A percentile compares a stretch with the other conserved stretches of the same genome.
Evolutionary conservation across 805 yeast species (phyloP).

Genomic region (Starmerella floricola): DNA sequence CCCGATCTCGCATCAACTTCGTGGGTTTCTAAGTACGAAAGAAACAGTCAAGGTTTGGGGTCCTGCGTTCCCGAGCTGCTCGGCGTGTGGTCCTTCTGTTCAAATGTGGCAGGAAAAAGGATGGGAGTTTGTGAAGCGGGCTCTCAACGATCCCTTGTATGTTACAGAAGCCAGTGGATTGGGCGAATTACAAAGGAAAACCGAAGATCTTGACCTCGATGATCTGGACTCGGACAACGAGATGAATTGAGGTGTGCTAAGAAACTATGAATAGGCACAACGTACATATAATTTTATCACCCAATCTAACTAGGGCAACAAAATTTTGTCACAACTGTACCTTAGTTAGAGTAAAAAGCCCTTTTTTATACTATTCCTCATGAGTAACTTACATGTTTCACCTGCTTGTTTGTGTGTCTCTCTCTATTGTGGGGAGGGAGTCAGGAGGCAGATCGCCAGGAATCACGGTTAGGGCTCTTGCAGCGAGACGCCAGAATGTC

Average conservation of each 20-base stretch:
- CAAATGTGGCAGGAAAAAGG: slow-evolving; percentile 40
- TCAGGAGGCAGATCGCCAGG: no score
- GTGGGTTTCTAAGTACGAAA: slow-evolving; percentile 70
- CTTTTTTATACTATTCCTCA: no score
- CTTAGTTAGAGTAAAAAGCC: no score
- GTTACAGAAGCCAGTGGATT: slow-evolving; percentile 75
- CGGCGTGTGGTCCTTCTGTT: slow-evolving; percentile 64
- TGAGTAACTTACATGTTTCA: no score
- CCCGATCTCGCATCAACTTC: slow-evolving; percentile 71
- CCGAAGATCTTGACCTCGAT: slow-evolving; percentile 43
- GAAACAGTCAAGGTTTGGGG: slow-evolving; percentile 53
- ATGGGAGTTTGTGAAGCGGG: slow-evolving; percentile 71
- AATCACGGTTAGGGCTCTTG: no score
- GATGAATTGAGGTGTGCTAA: neutral
- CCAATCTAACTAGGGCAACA: no score
- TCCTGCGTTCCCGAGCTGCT: slow-evolving; percentile 64
- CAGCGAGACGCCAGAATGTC: no score
- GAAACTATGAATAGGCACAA: no score
- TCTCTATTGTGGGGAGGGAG: no score
- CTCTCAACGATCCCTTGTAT: slow-evolving; percentile 53
- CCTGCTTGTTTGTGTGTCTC: no score
- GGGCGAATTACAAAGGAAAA: slow-evolving; percentile 54
- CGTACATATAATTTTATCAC: no score
- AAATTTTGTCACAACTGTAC: no score
- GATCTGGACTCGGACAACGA: slow-evolving; percentile 8